phyloP scores from a whole-genome alignment of 495 filamentous ascomycete species.

The Tuber aestivum region DNA sequence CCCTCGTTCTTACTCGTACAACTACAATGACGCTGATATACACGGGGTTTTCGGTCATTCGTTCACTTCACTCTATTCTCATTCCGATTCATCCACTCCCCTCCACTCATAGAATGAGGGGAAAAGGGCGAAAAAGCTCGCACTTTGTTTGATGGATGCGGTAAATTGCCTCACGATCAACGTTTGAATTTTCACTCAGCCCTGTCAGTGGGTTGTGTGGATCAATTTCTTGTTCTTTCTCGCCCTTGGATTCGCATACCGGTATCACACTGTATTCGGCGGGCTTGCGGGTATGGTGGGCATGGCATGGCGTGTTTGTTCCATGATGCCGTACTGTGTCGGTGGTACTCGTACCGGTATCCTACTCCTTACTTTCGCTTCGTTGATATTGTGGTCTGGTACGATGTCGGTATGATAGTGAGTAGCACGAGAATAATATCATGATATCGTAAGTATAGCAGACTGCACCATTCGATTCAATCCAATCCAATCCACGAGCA shows the following conservation, averaged over 20 bases:
- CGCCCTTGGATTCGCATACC: not conserved
- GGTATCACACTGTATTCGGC: too few relatives aligned
- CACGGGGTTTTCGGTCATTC: not conserved
- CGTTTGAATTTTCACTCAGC: not conserved
- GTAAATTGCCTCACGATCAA: constrained; percentile 1
- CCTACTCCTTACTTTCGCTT: not conserved
- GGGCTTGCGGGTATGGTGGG: not conserved
- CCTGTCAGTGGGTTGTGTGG: not conserved
- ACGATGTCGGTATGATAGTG: not conserved
- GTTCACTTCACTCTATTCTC: not conserved
- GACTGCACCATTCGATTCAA: not conserved
- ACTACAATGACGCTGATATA: not conserved
- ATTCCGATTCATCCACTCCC: not conserved
- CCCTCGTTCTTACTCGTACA: not conserved
- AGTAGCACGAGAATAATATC: not conserved
- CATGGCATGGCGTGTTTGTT: not conserved
- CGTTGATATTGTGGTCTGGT: not conserved
- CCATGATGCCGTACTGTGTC: not conserved
- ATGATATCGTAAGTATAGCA: not conserved
- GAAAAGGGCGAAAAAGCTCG: not conserved
- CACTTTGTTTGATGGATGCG: not conserved
- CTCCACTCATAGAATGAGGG: not conserved
- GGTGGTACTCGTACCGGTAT: not conserved
- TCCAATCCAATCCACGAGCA: not conserved
- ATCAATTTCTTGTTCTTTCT: not conserved